Evolutionary conservation across 192 early-diverging fungal species (phyloP), one percentile per base, ranked within the genome.

Genomic region (Powellomyces hirtus): DNA sequence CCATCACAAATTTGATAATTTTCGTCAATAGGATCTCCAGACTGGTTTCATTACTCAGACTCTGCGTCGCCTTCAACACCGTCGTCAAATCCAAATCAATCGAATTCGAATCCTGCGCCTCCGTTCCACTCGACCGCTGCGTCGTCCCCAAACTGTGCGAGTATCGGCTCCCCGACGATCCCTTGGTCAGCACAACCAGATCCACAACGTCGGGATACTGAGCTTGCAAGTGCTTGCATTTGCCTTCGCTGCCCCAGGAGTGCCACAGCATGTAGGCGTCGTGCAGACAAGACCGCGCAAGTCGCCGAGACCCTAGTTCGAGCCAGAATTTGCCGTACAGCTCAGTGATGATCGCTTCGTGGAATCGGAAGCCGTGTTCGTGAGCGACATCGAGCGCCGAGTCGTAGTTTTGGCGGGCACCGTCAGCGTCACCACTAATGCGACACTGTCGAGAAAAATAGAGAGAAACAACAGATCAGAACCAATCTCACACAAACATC

Each of bases 61-160:
- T 70, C 44, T 84, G 74, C 20, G 82, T 62, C 14, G 79, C 79
- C 61, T 81, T 79, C n/a, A 79, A 50, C 1, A 79, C 68, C 31
- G 82, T 84, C n/a, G 74, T 77, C n/a, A 77, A 46, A 65, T 84
- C 82, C 50, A 84, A 49, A 61, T 84, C 79, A 7, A 77, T 51
- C 27, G 51, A 38, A 33, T 27, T 38, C 1, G 70, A 64, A 20
- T 52, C 62, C 27, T 63, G 62, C 4, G 45, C 26, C 51, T 62
- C 68, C n/a, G 68, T 62, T 2, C 31, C 58, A n/a, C 24, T 26
- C 10, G 59, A 51, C 30, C 68, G 38, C n/a, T 42, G 35, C 29
- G 56, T 40, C n/a, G 40, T 22, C 16, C 55, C 66, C 3, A 24
- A 13, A 38, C 22, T 36, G 16, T 40, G 34, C 27, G 13, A 49